phyloP scores from a whole-genome alignment of 2,329 filamentous ascomycete genomes.

The Neoascochyta sp. region DNA sequence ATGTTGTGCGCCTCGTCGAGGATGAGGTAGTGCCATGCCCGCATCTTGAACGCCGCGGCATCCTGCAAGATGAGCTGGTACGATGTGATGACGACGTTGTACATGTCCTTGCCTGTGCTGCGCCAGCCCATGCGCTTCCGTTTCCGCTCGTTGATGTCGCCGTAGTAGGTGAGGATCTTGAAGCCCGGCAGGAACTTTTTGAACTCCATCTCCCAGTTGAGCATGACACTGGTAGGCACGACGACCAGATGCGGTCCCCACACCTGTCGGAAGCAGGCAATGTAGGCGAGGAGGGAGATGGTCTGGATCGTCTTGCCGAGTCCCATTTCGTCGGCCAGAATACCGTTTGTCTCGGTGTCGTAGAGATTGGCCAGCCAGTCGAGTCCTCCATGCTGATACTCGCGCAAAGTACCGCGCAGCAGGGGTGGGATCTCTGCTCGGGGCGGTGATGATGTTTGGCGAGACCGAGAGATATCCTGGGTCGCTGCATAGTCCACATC shows the following conservation, averaged over 20 bases:
- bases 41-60: slow-evolving; percentile 85
- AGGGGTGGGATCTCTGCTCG: slow-evolving; percentile 52
- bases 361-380: slow-evolving; percentile 96
- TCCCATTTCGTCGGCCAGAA: slow-evolving; percentile 97
- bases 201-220: slow-evolving; percentile 99
- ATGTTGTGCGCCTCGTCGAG: slow-evolving; percentile 99
- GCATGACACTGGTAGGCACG: slow-evolving; percentile 95
- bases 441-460: slow-evolving; percentile 27
- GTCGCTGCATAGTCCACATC: slow-evolving; percentile 14
- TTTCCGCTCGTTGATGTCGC: slow-evolving; percentile 85
- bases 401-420: slow-evolving; percentile 80
- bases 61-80: slow-evolving; percentile 96
- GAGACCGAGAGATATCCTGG: slow-evolving; percentile 18
- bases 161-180: slow-evolving; percentile 96
- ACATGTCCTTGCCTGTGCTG: slow-evolving; percentile 69
- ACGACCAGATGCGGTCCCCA: slow-evolving; percentile 97
- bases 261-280: slow-evolving; percentile 82
- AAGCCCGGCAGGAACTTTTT: slow-evolving; percentile 99
- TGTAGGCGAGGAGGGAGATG: slow-evolving; percentile 85
- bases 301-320: slow-evolving; percentile 98
- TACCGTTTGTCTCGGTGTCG: slow-evolving; percentile 88
- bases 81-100: slow-evolving; percentile 97
- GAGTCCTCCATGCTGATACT: slow-evolving; percentile 95
- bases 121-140: slow-evolving; percentile 90
- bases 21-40: slow-evolving; percentile 96